Conservation (phyloP, 306 rosid species). For the Spatholobus suberectus region DNA sequence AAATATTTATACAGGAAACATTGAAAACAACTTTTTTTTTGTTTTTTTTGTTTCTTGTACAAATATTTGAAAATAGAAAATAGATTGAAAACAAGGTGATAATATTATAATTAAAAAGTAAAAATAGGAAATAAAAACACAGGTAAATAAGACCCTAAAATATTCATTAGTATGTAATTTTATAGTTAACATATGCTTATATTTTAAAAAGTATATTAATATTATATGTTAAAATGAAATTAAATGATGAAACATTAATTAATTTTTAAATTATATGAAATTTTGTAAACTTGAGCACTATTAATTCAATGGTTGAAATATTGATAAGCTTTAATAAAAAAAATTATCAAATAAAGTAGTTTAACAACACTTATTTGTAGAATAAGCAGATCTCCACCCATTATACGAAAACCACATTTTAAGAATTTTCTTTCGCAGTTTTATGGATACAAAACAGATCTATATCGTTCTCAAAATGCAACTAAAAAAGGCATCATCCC, state of each 20-base stretch:
- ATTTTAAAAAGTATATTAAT: too few relatives aligned
- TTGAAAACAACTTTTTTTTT: too few relatives aligned
- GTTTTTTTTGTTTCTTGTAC: too few relatives aligned
- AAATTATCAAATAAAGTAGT: not conserved
- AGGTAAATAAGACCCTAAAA: too few relatives aligned
- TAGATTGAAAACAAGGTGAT: too few relatives aligned
- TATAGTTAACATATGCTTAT: not conserved
- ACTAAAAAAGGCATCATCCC: constrained; percentile 8
- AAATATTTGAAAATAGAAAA: too few relatives aligned
- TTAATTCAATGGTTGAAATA: not conserved
- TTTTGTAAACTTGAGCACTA: too few relatives aligned
- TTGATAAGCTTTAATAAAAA: not conserved
- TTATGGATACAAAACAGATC: not conserved
- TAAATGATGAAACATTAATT: not conserved
- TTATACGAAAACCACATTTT: not conserved
- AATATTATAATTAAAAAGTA: too few relatives aligned
- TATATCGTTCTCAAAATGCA: constrained; percentile 15
- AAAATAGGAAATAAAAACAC: too few relatives aligned
- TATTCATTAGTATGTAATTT: not conserved
- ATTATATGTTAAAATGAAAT: not conserved
- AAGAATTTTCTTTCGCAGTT: not conserved
- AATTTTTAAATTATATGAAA: not conserved
- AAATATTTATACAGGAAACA: too few relatives aligned
- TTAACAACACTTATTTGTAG: not conserved
- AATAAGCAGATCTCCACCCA: not conserved